Base-by-base conservation (phyloP, 2,329 filamentous ascomycete genomes). In the Stenocarpella maydis region DNA sequence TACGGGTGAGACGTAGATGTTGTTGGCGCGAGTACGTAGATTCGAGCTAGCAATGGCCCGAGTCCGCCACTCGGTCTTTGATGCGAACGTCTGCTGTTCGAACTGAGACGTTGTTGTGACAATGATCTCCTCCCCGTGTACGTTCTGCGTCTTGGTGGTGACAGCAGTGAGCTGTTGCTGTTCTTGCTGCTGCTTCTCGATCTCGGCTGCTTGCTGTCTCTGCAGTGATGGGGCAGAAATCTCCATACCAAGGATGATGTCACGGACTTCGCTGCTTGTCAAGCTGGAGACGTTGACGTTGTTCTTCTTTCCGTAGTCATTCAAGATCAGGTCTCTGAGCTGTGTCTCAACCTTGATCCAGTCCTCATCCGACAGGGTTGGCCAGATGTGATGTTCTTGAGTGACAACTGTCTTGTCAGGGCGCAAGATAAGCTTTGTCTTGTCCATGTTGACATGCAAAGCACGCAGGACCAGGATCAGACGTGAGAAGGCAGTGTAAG, bases 331-430 rank as follows among this genome's bases (percentile, higher is more conserved):
- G 84, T 99, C 96, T 79, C 96, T 91, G 50, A 99, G 85, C 78
- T 97, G 93, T 54, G 94, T 94, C 85, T 99, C 96, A n/a, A 99
- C 94, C 88, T 98, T 98, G 82, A 99, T 96, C 96, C 96, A 99
- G 72, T 97, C 95, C 75, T 99, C 96, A 73, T 99, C 96, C 0
- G 93, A 91, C 67, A 99, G 84, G 0, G 94, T 91, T 0, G 96
- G 96, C 96, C 96, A 99, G 78, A 99, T 99, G 80, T 99, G 96
- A 82, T 99, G 96, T 77, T 98, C 95, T 75, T 98, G 94, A 0
- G 96, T 99, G 76, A 99, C 97, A 73, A 99, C 94, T 1, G 91
- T 97, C 90, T 98, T 98, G 84, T 99, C 96, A 0, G 97, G 96
- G 63, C 96, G 91, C 50, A 99, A 84, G 21, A 99, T 89, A 68